These are phyloP conservation scores for Phytophthora litchii DNA, from an alignment of 352 stramenopile species.

Conservation along the genomic window DNA sequence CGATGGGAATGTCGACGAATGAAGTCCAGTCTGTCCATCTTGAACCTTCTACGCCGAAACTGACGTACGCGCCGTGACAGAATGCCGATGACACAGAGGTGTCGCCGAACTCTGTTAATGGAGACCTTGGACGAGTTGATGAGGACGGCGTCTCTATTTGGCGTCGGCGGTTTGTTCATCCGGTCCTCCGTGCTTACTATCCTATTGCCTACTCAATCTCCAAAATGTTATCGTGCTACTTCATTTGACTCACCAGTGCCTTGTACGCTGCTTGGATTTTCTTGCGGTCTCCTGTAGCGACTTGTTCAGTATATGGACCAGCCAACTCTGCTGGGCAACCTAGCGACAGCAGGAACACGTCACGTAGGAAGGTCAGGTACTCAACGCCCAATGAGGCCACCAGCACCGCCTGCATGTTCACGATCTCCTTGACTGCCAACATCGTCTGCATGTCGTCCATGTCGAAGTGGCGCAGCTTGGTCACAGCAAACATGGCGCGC, in stretches of 20 bases:
- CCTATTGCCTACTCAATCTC: slow-evolving; percentile 20
- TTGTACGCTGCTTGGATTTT: slow-evolving; percentile 73
- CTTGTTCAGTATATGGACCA: slow-evolving; percentile 60
- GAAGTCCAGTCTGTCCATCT: slow-evolving; percentile 4
- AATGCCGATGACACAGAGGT: slow-evolving; percentile 9
- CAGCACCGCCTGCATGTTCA: slow-evolving; percentile 69
- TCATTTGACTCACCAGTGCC: slow-evolving; percentile 61
- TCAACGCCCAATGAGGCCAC: slow-evolving; percentile 58
- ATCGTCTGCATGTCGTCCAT: slow-evolving; percentile 71
- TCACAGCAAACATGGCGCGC: slow-evolving; percentile 72
- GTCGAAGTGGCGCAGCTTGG: slow-evolving; percentile 73
- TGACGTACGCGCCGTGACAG: slow-evolving; percentile 6
- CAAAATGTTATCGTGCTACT: slow-evolving; percentile 28
- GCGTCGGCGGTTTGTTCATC: slow-evolving; percentile 8
- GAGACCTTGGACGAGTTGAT: slow-evolving; percentile 4
- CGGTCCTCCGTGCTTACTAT: slow-evolving; percentile 18
- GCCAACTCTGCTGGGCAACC: slow-evolving; percentile 66
- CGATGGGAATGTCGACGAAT: neutral
- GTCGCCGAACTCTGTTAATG: neutral
- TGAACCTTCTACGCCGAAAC: slow-evolving; percentile 10
- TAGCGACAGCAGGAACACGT: slow-evolving; percentile 65
- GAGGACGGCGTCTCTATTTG: slow-evolving; percentile 25
- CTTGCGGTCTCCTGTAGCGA: slow-evolving; percentile 68
- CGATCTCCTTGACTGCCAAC: slow-evolving; percentile 77
- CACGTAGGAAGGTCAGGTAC: slow-evolving; percentile 66